Conservation (phyloP, 2,329 filamentous ascomycete species). For the Phialemoniopsis sp. region DNA sequence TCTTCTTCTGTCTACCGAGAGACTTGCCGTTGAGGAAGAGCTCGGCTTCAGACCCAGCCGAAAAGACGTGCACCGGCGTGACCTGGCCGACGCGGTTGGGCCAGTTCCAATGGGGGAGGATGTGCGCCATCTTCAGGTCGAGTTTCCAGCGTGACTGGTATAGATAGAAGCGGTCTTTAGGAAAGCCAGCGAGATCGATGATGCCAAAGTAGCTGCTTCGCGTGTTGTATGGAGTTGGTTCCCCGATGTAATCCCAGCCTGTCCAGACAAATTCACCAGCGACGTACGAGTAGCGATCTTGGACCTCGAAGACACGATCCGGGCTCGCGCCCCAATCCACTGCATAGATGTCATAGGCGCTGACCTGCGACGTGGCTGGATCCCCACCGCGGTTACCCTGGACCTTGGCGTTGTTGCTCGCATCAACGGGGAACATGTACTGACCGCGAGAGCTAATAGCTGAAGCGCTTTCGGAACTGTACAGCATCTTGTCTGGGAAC, state of each 20-base stretch:
- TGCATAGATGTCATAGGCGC: conserved; percentile 48
- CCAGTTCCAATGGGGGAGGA: conserved; percentile 55
- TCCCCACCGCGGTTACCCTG: conserved; percentile 22
- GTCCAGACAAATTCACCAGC: conserved; percentile 38
- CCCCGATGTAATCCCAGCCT: conserved; percentile 22
- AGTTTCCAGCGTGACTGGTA: conserved; percentile 52
- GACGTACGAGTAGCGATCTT: conserved; percentile 43
- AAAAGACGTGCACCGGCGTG: conserved; percentile 52
- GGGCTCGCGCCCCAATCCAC: conserved; percentile 40
- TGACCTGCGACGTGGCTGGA: conserved; percentile 28
- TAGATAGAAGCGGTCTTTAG: conserved; percentile 50
- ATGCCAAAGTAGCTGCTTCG: conserved; percentile 53
- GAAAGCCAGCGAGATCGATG: conserved; percentile 52
- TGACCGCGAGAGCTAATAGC: conserved; percentile 44
- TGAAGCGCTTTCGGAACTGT: conserved; percentile 36
- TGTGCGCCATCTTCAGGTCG: conserved; percentile 41
- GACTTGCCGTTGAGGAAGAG: conserved; percentile 48
- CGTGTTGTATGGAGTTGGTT: conserved; percentile 31
- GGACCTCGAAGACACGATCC: conserved; percentile 47
- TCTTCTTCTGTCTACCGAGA: conserved; percentile 31
- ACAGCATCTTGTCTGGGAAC: conserved; percentile 43
- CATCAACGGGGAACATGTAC: conserved; percentile 47
- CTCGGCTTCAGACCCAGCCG: conserved; percentile 47
- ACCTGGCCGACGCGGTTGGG: conserved; percentile 37
- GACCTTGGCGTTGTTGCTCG: conserved; percentile 19